These are phyloP conservation scores for Wickerhamiella allomyrinae DNA, from an alignment of 805 yeast genomes.

Conservation along the genomic window DNA sequence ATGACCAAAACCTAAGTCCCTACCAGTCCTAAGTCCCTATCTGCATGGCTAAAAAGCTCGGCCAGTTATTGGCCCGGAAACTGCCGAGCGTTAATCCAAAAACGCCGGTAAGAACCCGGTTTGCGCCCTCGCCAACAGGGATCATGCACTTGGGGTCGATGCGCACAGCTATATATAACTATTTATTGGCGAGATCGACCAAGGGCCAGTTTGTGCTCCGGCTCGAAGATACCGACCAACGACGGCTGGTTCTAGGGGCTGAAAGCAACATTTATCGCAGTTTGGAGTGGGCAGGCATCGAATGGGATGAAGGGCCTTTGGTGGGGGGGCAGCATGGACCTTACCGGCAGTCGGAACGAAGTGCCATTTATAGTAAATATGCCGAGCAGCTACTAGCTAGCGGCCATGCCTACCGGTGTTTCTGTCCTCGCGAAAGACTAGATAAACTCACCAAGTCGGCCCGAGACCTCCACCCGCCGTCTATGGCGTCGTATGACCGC, in stretches of 20 bases:
- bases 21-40: not conserved
- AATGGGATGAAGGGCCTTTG: slow-evolving; percentile 71
- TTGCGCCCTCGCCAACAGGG: slow-evolving; percentile 98
- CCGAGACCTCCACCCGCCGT: slow-evolving; percentile 63
- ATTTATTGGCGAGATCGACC: slow-evolving; percentile 61
- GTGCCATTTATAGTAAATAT: slow-evolving; percentile 47
- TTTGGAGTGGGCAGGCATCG: slow-evolving; percentile 61
- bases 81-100: not conserved
- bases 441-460: slow-evolving; percentile 59
- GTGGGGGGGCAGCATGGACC: slow-evolving; percentile 50
- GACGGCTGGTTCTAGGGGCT: slow-evolving; percentile 65
- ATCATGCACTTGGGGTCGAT: slow-evolving; percentile 84
- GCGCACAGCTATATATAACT: slow-evolving; percentile 86
- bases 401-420: slow-evolving; percentile 76
- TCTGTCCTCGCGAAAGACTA: slow-evolving; percentile 69
- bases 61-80: not conserved
- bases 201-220: slow-evolving; percentile 71
- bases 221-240: slow-evolving; percentile 86
- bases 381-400: slow-evolving; percentile 39
- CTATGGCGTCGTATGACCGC: slow-evolving; percentile 84
- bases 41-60: slow-evolving; percentile 11
- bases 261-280: slow-evolving; percentile 66
- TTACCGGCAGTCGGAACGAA: slow-evolving; percentile 73
- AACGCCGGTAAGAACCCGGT: slow-evolving; percentile 66
- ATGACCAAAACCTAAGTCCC: not conserved